Percentiles rank a stretch among this genome's conserved stretches.
Conservation (phyloP, 805 yeast genomes). For the Yarrowia divulgata region DNA sequence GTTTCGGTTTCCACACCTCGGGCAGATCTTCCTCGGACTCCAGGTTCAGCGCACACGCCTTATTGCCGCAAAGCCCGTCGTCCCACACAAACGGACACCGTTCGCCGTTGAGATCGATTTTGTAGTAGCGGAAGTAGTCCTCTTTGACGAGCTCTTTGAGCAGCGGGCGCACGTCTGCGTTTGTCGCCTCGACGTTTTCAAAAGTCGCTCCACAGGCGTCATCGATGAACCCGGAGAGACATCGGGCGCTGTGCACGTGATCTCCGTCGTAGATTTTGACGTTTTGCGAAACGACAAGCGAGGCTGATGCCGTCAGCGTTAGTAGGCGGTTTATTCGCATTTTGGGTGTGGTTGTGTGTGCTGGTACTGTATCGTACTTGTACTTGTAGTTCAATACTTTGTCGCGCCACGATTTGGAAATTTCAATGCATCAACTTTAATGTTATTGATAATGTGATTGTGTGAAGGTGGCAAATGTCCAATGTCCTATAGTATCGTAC, state of each 20-base stretch:
- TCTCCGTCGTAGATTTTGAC: conserved; percentile 35
- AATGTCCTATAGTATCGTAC: no score
- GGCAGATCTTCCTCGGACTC: conserved; percentile 76
- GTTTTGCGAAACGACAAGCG: conserved; percentile 4
- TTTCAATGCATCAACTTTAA: conserved; percentile 36
- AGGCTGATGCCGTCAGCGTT: neutral
- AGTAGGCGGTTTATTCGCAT: neutral
- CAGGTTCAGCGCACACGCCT: conserved; percentile 89
- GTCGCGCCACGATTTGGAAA: conserved; percentile 35
- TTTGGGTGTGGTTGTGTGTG: neutral
- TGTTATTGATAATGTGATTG: neutral
- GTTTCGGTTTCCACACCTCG: conserved; percentile 75
- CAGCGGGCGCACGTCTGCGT: conserved; percentile 60
- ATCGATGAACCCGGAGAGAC: conserved; percentile 41
- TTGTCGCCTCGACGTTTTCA: conserved; percentile 60
- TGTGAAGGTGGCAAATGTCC: no score
- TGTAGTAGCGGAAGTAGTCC: conserved; percentile 87
- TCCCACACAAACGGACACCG: conserved; percentile 89
- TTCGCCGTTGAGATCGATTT: conserved; percentile 71
- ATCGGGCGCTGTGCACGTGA: conserved; percentile 14
- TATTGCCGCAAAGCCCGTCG: conserved; percentile 82
- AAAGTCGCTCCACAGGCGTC: conserved; percentile 47
- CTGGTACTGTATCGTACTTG: no score
- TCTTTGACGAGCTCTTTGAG: conserved; percentile 67
- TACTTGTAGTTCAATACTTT: no score